Conservation (phyloP, 2,329 filamentous ascomycete species). For the Penicillium crustosum region DNA sequence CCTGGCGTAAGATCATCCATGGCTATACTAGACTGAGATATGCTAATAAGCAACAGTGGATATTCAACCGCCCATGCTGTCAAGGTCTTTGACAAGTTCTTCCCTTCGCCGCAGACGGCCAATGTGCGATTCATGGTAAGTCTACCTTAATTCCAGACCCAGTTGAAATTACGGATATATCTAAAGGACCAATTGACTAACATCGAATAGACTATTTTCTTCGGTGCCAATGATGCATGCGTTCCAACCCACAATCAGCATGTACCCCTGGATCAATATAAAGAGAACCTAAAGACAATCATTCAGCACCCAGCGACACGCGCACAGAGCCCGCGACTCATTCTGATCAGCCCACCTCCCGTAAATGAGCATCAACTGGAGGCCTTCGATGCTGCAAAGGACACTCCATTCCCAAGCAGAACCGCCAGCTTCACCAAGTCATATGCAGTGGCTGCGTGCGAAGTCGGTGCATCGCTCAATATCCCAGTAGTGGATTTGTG, state of each 20-base stretch:
- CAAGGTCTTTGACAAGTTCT: conserved; percentile 65
- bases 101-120: conserved; percentile 63
- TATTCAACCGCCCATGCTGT: conserved; percentile 80
- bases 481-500: conserved; percentile 76
- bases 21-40: conserved; percentile 3
- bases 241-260: conserved; percentile 69
- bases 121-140: conserved; percentile 46
- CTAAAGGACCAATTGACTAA: conserved; percentile 1
- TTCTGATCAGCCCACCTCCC: conserved; percentile 77
- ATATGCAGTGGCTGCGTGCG: conserved; percentile 66
- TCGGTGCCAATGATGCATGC: conserved; percentile 88
- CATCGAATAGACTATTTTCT: conserved; percentile 64
- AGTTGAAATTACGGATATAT: neutral
- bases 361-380: conserved; percentile 71
- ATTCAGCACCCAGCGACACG: conserved; percentile 68
- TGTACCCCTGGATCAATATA: conserved; percentile 73
- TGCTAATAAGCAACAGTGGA: conserved; percentile 51
- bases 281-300: conserved; percentile 69
- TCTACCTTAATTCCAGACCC: neutral
- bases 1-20: conserved; percentile 54
- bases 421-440: conserved; percentile 61
- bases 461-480: conserved; percentile 56
- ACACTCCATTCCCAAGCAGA: conserved; percentile 52
- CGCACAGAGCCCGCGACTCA: conserved; percentile 70
- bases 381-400: conserved; percentile 49